phyloP scores from a whole-genome alignment of 2,329 filamentous ascomycete species.

The Pseudocercospora fijiensis region DNA sequence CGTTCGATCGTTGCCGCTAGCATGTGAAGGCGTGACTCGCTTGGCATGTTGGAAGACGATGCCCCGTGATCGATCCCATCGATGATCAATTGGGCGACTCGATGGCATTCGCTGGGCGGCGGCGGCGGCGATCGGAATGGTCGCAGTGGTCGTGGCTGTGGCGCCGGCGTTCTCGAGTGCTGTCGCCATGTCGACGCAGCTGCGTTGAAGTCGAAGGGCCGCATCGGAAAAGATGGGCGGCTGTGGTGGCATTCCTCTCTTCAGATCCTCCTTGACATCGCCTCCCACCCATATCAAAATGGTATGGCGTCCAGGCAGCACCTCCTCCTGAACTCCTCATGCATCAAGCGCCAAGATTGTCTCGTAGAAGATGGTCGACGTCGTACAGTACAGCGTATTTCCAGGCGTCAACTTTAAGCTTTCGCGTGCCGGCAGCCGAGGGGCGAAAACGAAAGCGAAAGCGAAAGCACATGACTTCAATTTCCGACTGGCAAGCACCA shows the following conservation, averaged over 20 bases:
- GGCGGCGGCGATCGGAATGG: neutral
- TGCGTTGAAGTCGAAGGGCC: conserved; percentile 18
- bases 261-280: conserved; percentile 17
- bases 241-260: conserved; percentile 16
- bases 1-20: neutral
- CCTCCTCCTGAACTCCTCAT: neutral
- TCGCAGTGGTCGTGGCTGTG: neutral
- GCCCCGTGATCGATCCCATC: conserved; percentile 35
- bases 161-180: conserved; percentile 12
- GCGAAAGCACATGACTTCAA: neutral
- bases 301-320: neutral
- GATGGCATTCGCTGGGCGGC: conserved; percentile 26
- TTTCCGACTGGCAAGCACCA: neutral
- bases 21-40: neutral
- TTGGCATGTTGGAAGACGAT: conserved; percentile 26
- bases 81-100: conserved; percentile 30
- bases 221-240: conserved; percentile 22
- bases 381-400: neutral
- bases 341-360: neutral
- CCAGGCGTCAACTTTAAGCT: conserved; percentile 1
- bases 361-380: neutral
- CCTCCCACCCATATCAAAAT: neutral
- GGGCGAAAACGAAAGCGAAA: neutral
- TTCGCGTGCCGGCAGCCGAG: neutral
- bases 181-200: conserved; percentile 15